Evolutionary conservation across 1,139 yeast species (phyloP), one percentile per base, ranked within the genome.

Genomic region (Sugiyamaella neomexicana): DNA sequence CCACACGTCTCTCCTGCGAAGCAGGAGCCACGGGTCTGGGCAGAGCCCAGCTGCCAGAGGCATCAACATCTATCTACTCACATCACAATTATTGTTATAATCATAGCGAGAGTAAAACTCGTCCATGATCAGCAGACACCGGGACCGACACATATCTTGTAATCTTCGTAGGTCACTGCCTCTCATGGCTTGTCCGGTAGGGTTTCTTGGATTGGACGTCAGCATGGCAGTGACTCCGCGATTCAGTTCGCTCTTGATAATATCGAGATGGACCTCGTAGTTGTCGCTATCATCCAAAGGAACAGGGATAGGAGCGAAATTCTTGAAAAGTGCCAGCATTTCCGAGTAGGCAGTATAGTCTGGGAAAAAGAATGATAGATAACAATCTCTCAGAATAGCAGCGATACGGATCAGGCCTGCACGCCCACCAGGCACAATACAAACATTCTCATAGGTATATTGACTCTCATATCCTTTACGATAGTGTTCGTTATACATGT

Each of bases 281-380:
- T 81, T 79, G 66, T 82, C 87, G 17, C 77, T 73, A 62, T 82
- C 86, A 58, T 76, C 78, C 61, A 82, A 72, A 1, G 87, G 87
- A 9, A 82, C 86, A 1, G 88, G 88, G 54, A 82, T 81, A 6
- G 87, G 86, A 1, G 85, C 80, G 66, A 82, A 82, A 60, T 82
- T 82, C 72, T 82, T 82, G 72, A 82, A 82, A 53, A 82, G 74
- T 12, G 86, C 80, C 63, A 82, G 73, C 86, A 82, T 82, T 68
- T 82, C 88, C n/a, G 88, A 85, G 64, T 82, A 82, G 2, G 88
- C 88, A 25, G 88, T 82, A 65, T 83, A 82, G 66, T 83, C 88
- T 3, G 88, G 88, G 62, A 82, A 73, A 67, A 83, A 83, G 68
- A 82, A 83, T 16, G 85, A 79, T 55, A 83, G 70, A 65, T 82